A percentile compares a stretch with the other conserved stretches of the same genome.
Conservation (phyloP, 139 green algal genomes). For the Haematococcus sp. region DNA sequence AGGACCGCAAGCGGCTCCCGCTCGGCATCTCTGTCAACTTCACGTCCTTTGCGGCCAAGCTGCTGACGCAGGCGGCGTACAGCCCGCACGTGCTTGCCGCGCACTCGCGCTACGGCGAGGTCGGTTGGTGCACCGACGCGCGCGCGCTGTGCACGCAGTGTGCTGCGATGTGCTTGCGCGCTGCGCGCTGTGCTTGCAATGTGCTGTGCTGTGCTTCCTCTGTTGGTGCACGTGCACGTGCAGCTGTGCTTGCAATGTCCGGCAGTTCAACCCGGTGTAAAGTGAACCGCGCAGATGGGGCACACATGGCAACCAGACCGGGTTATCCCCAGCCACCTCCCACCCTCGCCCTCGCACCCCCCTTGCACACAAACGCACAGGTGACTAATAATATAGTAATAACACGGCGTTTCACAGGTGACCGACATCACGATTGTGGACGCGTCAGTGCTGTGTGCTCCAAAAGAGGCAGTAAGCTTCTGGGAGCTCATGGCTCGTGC, state of each 20-base stretch:
- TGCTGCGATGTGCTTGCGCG: background rate
- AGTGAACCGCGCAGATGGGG: no score
- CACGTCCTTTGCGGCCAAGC: constrained; percentile 49
- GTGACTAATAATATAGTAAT: no score
- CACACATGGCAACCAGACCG: no score
- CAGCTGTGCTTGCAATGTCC: no score
- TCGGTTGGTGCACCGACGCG: constrained; percentile 17
- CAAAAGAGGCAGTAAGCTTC: constrained; percentile 50
- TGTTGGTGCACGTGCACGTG: no score
- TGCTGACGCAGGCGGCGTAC: constrained; percentile 31
- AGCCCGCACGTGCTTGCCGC: constrained; percentile 30
- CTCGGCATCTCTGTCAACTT: constrained; percentile 63
- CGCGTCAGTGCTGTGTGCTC: background rate
- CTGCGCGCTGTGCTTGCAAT: no score
- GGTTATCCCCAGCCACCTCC: no score
- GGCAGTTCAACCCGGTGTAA: no score
- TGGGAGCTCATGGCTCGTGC: constrained; percentile 38
- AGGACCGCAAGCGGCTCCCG: constrained; percentile 57
- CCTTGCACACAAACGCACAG: no score
- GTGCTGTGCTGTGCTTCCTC: no score
- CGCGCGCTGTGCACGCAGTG: background rate
- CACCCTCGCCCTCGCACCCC: no score
- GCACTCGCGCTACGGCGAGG: constrained; percentile 24
- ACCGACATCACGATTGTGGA: constrained; percentile 21
- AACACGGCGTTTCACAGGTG: background rate